A percentile compares a stretch with the other conserved stretches of the same genome.
Evolutionary conservation across 1,139 yeast genomes (phyloP).

Genomic region (Arxiozyma bovina): DNA sequence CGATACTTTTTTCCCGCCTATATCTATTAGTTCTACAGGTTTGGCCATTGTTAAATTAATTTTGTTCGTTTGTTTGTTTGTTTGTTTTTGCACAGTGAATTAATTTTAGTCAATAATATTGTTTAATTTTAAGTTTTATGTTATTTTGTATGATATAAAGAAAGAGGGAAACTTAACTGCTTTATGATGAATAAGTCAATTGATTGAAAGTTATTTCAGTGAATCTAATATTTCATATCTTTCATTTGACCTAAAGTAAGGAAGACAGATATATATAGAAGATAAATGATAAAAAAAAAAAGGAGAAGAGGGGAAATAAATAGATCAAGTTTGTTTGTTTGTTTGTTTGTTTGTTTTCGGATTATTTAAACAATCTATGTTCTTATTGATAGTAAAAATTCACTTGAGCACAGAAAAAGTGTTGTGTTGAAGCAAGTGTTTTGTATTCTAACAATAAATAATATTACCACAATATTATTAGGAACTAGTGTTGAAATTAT

Average conservation of each 20-base stretch:
- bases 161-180: neutral
- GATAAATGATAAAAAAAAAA: too few species aligned
- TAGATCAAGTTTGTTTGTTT: too few species aligned
- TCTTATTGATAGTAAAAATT: neutral
- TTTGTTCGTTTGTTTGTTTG: neutral
- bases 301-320: neutral
- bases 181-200: too few species aligned
- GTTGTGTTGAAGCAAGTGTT: neutral
- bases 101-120: too few species aligned
- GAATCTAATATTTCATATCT: too few species aligned
- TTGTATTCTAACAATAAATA: too few species aligned
- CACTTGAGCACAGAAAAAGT: too few species aligned
- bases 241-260: too few species aligned
- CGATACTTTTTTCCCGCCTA: slow-evolving; percentile 33
- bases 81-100: neutral
- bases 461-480: neutral
- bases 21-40: slow-evolving; percentile 25
- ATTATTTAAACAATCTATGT: too few species aligned
- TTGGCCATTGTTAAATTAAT: slow-evolving; percentile 4
- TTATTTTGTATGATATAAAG: too few species aligned
- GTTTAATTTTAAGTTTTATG: neutral
- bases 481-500: neutral
- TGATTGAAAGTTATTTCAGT: neutral
- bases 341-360: too few species aligned
- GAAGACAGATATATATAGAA: neutral